These are phyloP conservation scores for Cadophora malorum DNA, from an alignment of 2,329 filamentous ascomycete genomes.

Conservation along the genomic window DNA sequence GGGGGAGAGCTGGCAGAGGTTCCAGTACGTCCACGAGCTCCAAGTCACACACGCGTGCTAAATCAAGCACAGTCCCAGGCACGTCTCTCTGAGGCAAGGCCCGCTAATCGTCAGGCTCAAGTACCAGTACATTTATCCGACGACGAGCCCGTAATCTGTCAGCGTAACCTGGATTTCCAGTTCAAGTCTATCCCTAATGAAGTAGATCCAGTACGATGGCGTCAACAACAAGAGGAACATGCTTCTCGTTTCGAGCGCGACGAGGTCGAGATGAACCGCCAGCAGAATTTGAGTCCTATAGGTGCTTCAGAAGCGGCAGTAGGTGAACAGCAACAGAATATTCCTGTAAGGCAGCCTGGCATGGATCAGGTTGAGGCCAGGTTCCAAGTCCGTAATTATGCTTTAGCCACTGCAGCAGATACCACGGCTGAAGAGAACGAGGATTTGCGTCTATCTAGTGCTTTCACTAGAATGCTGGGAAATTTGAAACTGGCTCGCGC, in stretches of 20 bases:
- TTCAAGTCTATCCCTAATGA: neutral
- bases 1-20: neutral
- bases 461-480: neutral
- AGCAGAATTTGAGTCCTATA: neutral
- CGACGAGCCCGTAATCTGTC: neutral
- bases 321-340: neutral
- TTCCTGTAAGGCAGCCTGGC: neutral
- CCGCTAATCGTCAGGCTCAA: neutral
- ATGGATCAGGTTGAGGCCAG: neutral
- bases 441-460: slow-evolving; percentile 1
- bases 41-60: slow-evolving; percentile 9
- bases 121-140: too few relatives aligned
- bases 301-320: neutral
- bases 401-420: neutral
- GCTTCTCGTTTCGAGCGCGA: neutral
- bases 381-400: neutral
- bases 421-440: neutral
- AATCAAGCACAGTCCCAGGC: slow-evolving; percentile 2
- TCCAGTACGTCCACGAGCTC: slow-evolving; percentile 12
- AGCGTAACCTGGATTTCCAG: slow-evolving; percentile 2
- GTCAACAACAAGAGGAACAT: neutral
- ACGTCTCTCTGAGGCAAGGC: too few relatives aligned
- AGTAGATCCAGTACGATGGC: neutral
- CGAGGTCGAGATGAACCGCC: neutral
- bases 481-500: slow-evolving; percentile 3